phyloP scores from a whole-genome alignment of 768 basidiomycete genomes.

The Neoboletus magnificus region DNA sequence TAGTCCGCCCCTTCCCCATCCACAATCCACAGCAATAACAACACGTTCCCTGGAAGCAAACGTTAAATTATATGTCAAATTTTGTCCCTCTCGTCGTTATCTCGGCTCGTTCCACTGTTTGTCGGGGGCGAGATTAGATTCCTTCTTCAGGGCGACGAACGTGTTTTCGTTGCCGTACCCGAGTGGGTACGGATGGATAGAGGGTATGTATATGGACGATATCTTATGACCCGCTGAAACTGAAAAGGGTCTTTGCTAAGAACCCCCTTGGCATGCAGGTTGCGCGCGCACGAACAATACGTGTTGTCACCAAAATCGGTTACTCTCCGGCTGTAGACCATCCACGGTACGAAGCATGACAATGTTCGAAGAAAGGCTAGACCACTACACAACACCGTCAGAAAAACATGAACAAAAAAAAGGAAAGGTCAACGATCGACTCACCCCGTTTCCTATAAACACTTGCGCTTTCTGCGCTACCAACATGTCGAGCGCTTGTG shows the following conservation, averaged over 20 bases:
- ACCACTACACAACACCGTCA: not conserved
- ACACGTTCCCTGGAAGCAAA: not conserved
- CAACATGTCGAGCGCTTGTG: not conserved
- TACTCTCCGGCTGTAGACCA: not conserved
- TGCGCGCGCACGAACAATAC: too few species aligned
- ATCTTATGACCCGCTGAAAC: not conserved
- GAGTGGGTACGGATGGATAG: not conserved
- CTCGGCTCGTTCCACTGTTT: not conserved
- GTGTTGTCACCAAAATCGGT: not conserved
- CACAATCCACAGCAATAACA: not conserved
- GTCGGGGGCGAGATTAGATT: not conserved
- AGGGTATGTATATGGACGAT: not conserved
- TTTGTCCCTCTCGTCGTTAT: not conserved
- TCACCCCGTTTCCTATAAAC: slow-evolving; percentile 1
- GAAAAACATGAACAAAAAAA: not conserved
- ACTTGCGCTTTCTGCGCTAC: not conserved
- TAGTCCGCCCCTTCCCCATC: not conserved
- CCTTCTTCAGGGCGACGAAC: too few species aligned
- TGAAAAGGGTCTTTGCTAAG: not conserved
- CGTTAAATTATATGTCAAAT: not conserved
- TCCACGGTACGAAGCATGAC: not conserved
- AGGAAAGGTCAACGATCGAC: not conserved
- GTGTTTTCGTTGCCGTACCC: not conserved
- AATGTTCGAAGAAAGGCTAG: not conserved
- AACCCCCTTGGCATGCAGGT: too few species aligned